Base-by-base conservation (phyloP, 768 basidiomycete species). In the Sporobolomyces roseus region DNA sequence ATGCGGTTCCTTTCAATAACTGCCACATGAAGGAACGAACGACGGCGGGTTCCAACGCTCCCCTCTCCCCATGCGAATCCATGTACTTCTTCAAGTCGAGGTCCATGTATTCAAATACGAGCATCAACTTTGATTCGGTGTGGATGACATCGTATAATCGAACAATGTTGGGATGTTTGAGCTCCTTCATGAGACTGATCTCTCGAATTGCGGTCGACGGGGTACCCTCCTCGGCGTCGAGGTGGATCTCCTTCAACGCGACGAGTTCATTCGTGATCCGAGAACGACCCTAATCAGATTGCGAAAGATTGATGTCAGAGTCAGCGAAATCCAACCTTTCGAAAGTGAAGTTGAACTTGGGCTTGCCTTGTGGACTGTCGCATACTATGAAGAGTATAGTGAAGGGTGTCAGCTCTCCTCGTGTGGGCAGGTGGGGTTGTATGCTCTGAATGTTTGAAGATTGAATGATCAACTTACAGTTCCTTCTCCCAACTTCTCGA, bases 61-160 rank as follows among this genome's bases (percentile, higher is more conserved):
- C 93, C 50, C 93, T 86, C 73, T 98, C 93, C 63, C 96, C 96
- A 75, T 96, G 88, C 41, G 90, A 88, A 79, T 99, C 96, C 96
- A 99, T 99, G 79, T 97, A 98, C 78, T 92, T 93, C 80, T 99
- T 99, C 52, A 99, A 83, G 80, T 99, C 96, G 79, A 93, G 91
- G 76, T 99, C 96, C 79, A 93, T 96, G 78, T 86, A 98, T 80
- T 99, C 96, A 79, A 98, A 99, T 74, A 99, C 93, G 66, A 99
- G 88, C 71, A 97, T 90, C 55, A 99, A 87, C 75, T 98, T 97
- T 12, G 91, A 90, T 80, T 99, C 96, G 23, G 93, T 98, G 80
- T 99, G 96, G 72, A 98, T 97, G 55, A 99, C 96, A 79, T 98
- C 96, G 82, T 98, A 88, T 25, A 99, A 85, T 76, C 96, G 87